Base-by-base conservation (phyloP, 495 filamentous ascomycete species). In the Penicillium simplicissimum region DNA sequence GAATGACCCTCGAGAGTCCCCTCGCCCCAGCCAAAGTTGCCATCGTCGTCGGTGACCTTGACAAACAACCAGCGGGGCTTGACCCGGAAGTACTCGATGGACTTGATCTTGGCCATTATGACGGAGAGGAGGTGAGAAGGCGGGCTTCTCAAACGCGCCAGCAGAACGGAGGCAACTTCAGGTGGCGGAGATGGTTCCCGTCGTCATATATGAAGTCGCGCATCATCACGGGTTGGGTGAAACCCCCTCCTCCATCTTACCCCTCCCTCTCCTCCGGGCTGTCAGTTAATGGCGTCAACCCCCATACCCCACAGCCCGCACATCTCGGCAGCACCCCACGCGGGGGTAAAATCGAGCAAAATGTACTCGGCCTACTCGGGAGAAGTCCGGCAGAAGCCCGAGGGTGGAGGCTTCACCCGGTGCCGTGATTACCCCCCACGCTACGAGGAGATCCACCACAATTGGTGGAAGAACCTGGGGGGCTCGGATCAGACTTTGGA, bases 61-160 rank as follows among this genome's bases (percentile, higher is more conserved):
- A 93, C 90, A 60, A 94, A 93, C 10, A 94, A 81, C 90, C 90
- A 94, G 33, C 89, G 81, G 15, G 89, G 90, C 9, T 86, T 84
- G n/a, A 92, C 84, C 21, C 89, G 85, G 67, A 92, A 92, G 68
- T 91, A 90, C 64, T 92, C 89, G 53, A 92, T 86, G n/a, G 74
- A 81, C 52, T 81, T 81, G 60, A 92, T 92, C 69, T 85, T 88
- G 4, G 78, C 81, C 89, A 92, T 92, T 59, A 15, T 59, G 40
- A 10, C 4, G 10, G n/a, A 31, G 14, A n/a, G n/a, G 17, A 17
- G 11, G 40, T 36, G 28, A 8, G 15, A 54, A 43, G 8, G 8
- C 0, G 7, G 28, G 21, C 36, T 2, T 1, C 1, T 6, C 15
- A 23, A 53, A 21, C 14, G 1, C 28, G 17, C 14, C 21, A 58